These are phyloP conservation scores for Pyrenochaeta sp. DNA, from an alignment of 2,329 filamentous ascomycete genomes.

Conservation along the genomic window DNA sequence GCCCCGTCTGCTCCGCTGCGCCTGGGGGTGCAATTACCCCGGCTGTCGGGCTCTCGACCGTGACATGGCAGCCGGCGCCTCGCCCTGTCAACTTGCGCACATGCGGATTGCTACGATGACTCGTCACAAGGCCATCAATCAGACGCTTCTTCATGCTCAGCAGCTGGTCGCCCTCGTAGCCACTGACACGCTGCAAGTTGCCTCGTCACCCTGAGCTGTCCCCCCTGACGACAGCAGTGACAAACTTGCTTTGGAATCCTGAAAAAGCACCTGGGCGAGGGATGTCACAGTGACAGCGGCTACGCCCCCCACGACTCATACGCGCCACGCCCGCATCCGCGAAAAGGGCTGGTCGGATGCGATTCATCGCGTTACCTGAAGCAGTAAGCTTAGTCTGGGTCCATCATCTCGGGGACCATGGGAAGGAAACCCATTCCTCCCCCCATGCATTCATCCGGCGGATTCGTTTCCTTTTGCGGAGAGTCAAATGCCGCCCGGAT, in stretches of 20 bases:
- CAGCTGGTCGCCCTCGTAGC: constrained; percentile 14
- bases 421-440: constrained; percentile 20
- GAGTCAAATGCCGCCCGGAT: constrained; percentile 26
- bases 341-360: constrained; percentile 23
- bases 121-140: constrained; percentile 32
- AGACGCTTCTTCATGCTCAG: constrained; percentile 21
- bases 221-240: constrained; percentile 4
- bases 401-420: constrained; percentile 39
- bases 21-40: constrained; percentile 24
- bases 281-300: constrained; percentile 24
- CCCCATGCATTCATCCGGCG: constrained; percentile 32
- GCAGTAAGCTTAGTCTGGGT: constrained; percentile 29
- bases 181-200: constrained; percentile 14
- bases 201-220: constrained; percentile 8
- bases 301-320: constrained; percentile 19
- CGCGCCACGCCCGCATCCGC: constrained; percentile 27
- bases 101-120: constrained; percentile 33
- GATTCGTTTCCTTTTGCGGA: constrained; percentile 28
- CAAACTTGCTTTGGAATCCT: constrained; percentile 8
- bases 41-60: constrained; percentile 37
- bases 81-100: constrained; percentile 28
- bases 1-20: constrained; percentile 31
- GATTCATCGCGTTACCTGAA: constrained; percentile 16
- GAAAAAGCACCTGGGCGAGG: constrained; percentile 17
- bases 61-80: constrained; percentile 23